phyloP scores from a whole-genome alignment of 257 asterid species.

The Ilex asprella region DNA sequence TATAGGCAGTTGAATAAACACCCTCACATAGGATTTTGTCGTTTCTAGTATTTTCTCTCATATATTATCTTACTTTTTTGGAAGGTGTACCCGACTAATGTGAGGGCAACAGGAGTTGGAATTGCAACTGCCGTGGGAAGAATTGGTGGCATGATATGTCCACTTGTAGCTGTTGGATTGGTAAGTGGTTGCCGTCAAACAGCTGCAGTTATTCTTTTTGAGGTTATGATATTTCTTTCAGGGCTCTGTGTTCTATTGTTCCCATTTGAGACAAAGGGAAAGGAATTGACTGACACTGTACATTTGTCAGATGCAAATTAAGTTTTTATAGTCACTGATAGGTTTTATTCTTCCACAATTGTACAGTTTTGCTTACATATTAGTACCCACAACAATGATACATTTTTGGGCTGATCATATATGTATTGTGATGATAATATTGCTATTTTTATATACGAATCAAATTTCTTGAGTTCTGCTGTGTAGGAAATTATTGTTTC shows the following conservation, averaged over 20 bases:
- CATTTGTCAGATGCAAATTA: not conserved
- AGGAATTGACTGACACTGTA: not conserved
- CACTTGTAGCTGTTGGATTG: slow-evolving; percentile 55
- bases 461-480: no score
- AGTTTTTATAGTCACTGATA: no score
- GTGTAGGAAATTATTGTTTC: no score
- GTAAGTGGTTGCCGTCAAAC: slow-evolving; percentile 49
- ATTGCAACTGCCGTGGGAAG: slow-evolving; percentile 46
- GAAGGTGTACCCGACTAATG: slow-evolving; percentile 67
- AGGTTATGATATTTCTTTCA: slow-evolving; percentile 29
- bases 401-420: no score
- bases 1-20: no score
- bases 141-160: slow-evolving; percentile 67
- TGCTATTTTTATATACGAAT: no score
- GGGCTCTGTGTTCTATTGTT: slow-evolving; percentile 38
- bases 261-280: slow-evolving; percentile 27
- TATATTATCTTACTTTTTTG: not conserved
- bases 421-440: no score
- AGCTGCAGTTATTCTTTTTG: slow-evolving; percentile 45
- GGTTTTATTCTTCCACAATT: no score
- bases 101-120: slow-evolving; percentile 60
- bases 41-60: not conserved
- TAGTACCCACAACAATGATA: no score
- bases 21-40: not conserved
- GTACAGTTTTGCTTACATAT: no score